Evolutionary conservation across 441 rosid genomes (phyloP).

Genomic region (Pelargonium citronellum): DNA sequence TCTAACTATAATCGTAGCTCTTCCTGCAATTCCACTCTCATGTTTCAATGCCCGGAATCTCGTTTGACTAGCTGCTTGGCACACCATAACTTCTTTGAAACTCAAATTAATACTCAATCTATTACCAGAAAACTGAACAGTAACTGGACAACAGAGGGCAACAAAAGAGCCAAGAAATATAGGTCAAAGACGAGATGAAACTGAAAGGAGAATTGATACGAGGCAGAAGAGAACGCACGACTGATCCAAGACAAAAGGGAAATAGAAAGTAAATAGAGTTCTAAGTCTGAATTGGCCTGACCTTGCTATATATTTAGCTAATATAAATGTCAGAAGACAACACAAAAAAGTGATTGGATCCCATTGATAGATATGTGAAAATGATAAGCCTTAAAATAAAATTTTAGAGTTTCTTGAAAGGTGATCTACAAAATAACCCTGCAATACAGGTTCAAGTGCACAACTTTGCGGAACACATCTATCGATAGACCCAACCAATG

Average conservation of each 20-base stretch:
- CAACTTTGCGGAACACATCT: conserved; percentile 56
- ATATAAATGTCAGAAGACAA: conserved; percentile 65
- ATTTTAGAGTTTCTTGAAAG: not conserved
- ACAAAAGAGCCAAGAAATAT: conserved; percentile 13
- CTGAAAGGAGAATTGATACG: not conserved
- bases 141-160: conserved; percentile 16
- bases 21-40: conserved; percentile 48
- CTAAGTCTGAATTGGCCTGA: not conserved
- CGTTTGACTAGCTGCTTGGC: conserved; percentile 57
- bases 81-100: conserved; percentile 43
- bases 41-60: conserved; percentile 54
- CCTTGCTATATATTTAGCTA: conserved; percentile 22
- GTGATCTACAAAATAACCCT: conserved; percentile 65
- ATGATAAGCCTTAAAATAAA: not conserved
- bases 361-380: conserved; percentile 37
- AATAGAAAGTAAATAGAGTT: not conserved
- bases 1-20: conserved; percentile 47
- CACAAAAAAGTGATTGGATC: conserved; percentile 56
- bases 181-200: no score
- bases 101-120: conserved; percentile 33
- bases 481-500: conserved; percentile 61
- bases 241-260: not conserved
- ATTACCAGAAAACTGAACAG: not conserved
- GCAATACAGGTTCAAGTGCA: conserved; percentile 62
- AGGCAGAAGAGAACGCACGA: not conserved